Conservation (phyloP, 148 eudicot species). For the Polygonum aviculare region DNA sequence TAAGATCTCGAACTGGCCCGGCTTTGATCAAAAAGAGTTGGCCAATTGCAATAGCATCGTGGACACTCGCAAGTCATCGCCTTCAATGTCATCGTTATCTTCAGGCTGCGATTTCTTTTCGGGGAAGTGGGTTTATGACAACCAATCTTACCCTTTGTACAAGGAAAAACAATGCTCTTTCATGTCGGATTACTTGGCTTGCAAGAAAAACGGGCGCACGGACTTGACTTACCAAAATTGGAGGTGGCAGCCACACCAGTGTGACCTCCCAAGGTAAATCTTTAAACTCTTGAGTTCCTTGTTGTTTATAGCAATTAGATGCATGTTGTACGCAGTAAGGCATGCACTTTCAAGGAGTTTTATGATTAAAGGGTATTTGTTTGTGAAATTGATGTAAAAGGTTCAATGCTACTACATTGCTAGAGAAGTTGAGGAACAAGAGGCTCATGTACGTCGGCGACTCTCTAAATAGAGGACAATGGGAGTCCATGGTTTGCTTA, state of each 20-base stretch:
- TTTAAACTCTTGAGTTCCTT: too few species aligned
- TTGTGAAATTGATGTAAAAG: too few species aligned
- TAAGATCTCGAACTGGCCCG: not conserved
- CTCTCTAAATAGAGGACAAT: constrained; percentile 71
- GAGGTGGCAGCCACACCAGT: constrained; percentile 85
- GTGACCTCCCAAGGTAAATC: constrained; percentile 60
- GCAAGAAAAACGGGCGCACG: constrained; percentile 59
- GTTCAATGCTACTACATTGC: constrained; percentile 61
- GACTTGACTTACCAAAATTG: constrained; percentile 61
- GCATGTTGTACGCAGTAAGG: too few species aligned
- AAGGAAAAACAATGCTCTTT: constrained; percentile 49
- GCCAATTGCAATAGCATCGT: not conserved
- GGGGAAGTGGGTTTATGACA: constrained; percentile 79
- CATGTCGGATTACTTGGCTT: constrained; percentile 72
- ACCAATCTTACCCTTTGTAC: constrained; percentile 55
- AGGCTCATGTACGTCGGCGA: constrained; percentile 74
- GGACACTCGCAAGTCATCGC: too few species aligned
- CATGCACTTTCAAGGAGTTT: too few species aligned
- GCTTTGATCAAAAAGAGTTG: not conserved
- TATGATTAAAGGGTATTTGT: too few species aligned
- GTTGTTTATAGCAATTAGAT: too few species aligned
- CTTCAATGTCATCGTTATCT: not conserved
- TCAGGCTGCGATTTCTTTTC: constrained; percentile 34
- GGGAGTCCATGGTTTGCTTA: constrained; percentile 81
- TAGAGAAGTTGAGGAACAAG: constrained; percentile 69